These are phyloP conservation scores for Elasticomyces elasticus DNA, from an alignment of 495 filamentous ascomycete species.

Conservation along the genomic window DNA sequence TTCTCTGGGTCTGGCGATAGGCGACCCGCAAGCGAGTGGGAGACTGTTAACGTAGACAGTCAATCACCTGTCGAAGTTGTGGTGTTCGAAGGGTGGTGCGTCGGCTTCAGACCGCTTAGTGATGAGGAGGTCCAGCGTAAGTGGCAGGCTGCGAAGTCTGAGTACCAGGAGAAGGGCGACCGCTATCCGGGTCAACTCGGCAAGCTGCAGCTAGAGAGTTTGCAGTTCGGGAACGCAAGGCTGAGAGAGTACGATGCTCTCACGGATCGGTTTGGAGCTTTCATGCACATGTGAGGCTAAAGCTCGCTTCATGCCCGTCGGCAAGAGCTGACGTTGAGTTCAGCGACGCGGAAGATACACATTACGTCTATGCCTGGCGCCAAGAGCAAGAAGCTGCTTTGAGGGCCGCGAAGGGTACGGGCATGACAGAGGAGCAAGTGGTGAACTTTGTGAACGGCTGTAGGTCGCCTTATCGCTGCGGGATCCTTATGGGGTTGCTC, in stretches of 20 bases:
- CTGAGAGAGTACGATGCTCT: constrained; percentile 61
- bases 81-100: constrained; percentile 87
- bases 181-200: constrained; percentile 42
- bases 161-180: constrained; percentile 36
- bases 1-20: constrained; percentile 74
- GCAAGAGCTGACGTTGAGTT: background rate
- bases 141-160: constrained; percentile 45
- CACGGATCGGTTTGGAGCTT: constrained; percentile 64
- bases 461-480: constrained; percentile 30
- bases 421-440: constrained; percentile 69
- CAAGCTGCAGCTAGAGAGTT: constrained; percentile 53
- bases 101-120: constrained; percentile 66
- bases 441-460: constrained; percentile 58
- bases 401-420: constrained; percentile 51
- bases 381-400: constrained; percentile 68
- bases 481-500: too few relatives aligned
- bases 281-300: constrained; percentile 65
- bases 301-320: background rate
- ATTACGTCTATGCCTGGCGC: constrained; percentile 83
- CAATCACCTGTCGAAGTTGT: constrained; percentile 50
- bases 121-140: constrained; percentile 43
- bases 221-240: constrained; percentile 61
- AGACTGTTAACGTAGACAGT: constrained; percentile 47
- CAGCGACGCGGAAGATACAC: constrained; percentile 64
- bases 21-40: constrained; percentile 49